These are phyloP conservation scores for Angomonas desouzai DNA, from an alignment of 208 protist species.

Conservation along the genomic window DNA sequence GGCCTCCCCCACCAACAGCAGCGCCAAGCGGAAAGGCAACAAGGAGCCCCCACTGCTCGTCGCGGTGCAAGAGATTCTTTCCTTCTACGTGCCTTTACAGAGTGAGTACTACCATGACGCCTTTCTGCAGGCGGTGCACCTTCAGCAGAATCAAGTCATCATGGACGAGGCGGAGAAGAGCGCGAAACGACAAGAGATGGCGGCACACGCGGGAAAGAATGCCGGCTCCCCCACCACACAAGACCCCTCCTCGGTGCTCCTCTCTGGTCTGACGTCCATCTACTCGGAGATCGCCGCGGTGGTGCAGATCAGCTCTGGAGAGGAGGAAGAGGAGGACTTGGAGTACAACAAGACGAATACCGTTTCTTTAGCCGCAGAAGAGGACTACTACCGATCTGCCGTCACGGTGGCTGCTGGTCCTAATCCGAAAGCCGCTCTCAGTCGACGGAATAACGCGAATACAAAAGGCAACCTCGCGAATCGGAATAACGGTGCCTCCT, in stretches of 20 bases:
- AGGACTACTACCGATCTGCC: constrained; percentile 2
- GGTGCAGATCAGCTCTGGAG: constrained; percentile 1
- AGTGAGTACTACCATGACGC: constrained; percentile 64
- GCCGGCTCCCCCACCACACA: not conserved
- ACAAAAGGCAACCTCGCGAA: not conserved
- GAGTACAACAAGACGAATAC: constrained; percentile 8
- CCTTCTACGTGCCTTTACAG: constrained; percentile 78
- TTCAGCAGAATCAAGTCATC: constrained; percentile 52
- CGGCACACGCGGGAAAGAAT: not conserved
- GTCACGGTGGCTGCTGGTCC: not conserved
- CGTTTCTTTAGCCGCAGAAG: not conserved
- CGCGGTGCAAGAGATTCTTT: constrained; percentile 71
- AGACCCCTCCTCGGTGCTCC: not conserved
- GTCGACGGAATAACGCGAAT: not conserved
- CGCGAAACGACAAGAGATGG: constrained; percentile 9
- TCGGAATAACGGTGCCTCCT: constrained; percentile 3
- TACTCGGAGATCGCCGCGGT: constrained; percentile 2
- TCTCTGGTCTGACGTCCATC: not conserved
- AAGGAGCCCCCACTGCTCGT: constrained; percentile 34
- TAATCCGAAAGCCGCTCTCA: not conserved
- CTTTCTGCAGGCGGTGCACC: constrained; percentile 63
- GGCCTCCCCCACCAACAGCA: not conserved
- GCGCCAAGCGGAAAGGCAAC: constrained; percentile 18
- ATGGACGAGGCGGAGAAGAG: constrained; percentile 17
- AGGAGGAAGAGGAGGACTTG: constrained; percentile 2